phyloP scores from a whole-genome alignment of 2,329 filamentous ascomycete genomes.

The Penicillium sclerotigenum region DNA sequence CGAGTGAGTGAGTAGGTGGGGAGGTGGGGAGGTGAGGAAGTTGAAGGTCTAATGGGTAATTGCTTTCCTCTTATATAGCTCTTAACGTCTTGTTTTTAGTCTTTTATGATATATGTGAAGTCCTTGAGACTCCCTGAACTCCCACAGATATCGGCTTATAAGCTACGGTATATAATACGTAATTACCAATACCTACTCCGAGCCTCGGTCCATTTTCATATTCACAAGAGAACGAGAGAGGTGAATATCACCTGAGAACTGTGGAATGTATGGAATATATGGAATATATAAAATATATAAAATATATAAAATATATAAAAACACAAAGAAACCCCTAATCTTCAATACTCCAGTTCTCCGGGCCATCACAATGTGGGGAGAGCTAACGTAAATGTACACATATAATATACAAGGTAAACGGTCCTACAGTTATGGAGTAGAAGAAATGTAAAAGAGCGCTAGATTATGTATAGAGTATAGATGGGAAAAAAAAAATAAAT shows the following conservation, averaged over 20 bases:
- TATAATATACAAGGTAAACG: not conserved
- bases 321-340: too few relatives aligned
- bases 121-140: too few relatives aligned
- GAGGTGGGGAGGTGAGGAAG: too few relatives aligned
- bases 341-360: constrained; percentile 2
- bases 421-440: not conserved
- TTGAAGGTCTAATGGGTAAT: not conserved
- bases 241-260: not conserved
- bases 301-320: too few relatives aligned
- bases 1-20: not conserved
- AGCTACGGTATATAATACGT: not conserved
- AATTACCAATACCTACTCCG: not conserved
- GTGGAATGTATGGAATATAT: not conserved
- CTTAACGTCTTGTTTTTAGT: too few relatives aligned
- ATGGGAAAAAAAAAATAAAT: not conserved
- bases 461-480: constrained; percentile 19
- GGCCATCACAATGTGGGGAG: constrained; percentile 9
- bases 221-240: not conserved
- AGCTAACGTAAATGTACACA: not conserved
- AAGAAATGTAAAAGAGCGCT: not conserved
- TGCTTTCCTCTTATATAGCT: not conserved
- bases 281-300: not conserved
- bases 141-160: too few relatives aligned
- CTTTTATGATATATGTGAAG: too few relatives aligned
- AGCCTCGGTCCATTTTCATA: constrained; percentile 6